Evolutionary conservation across 1,284 basidiomycete genomes (phyloP).

Genomic region (Chiua sp.): DNA sequence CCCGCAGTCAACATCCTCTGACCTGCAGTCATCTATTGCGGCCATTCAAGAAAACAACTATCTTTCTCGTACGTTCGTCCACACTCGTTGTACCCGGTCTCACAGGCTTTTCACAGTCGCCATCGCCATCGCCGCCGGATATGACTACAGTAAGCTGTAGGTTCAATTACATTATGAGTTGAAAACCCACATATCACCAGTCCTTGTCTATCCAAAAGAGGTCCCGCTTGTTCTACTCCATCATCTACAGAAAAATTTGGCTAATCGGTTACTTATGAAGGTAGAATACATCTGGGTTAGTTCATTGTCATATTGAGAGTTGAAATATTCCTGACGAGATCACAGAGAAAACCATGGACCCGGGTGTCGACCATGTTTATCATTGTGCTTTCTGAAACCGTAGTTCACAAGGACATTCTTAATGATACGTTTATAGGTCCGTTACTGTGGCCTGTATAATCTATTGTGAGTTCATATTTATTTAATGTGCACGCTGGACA

Average conservation of each 20-base stretch:
- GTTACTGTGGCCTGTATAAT: neutral
- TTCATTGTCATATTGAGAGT: no score
- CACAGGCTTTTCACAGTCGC: no score
- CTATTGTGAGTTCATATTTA: neutral
- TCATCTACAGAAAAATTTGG: no score
- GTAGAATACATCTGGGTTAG: neutral
- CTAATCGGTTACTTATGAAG: neutral
- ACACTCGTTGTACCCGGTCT: no score
- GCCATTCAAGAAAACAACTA: no score
- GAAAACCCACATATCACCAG: neutral
- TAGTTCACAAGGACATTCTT: neutral
- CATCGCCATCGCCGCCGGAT: no score
- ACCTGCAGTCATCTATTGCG: no score
- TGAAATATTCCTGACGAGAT: neutral
- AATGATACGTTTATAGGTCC: neutral
- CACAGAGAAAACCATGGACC: neutral
- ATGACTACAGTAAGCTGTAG: no score
- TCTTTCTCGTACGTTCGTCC: no score
- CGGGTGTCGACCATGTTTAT: neutral
- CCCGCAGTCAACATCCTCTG: no score
- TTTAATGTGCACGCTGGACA: neutral
- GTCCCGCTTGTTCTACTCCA: neutral
- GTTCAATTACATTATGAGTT: no score
- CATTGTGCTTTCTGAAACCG: neutral
- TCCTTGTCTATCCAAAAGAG: neutral